Base-by-base conservation (phyloP, 2,329 filamentous ascomycete species). In the Monosporascus sp. region DNA sequence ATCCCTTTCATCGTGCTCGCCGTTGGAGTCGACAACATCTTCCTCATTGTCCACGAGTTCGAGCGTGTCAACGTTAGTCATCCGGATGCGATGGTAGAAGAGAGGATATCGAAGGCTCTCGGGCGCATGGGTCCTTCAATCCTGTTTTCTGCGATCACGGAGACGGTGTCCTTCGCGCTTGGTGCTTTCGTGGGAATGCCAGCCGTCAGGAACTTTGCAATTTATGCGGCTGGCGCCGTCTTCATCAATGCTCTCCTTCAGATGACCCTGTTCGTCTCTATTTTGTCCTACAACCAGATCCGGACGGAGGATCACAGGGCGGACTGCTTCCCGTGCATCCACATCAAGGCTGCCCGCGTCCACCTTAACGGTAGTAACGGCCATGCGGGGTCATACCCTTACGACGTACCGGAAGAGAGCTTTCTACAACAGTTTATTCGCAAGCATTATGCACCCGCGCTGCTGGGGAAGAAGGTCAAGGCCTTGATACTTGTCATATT, bases 11-110 rank as follows among this genome's bases (percentile, higher is more conserved):
- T 99, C 58, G 93, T 99, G 9, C 76, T 99, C 20, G 94, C 94
- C 14, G 92, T 99, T 27, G 94, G 94, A 46, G 95, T 99, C 3
- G 94, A 99, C 78, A 99, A 99, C 66, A 97, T 99, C 63, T 99
- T 99, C 74, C 76, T 99, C 52, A 96, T 99, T 54, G 94, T 99
- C 1, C 94, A 99, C 70, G 94, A 99, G 70, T 96, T 99, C 55
- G 94, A 99, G 68, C 83, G 94, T 31, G 89, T 97, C 67, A 99
- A 99, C 64, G 75, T 91, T 61, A 96, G 88, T 68, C 89, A 96
- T 64, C 90, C 92, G 0, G 92, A 97, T 64, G 88, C 92, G 57
- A 81, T 88, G 68, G 87, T 99, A 2, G 88, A 96, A 60, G 85
- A 92, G 64, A 83, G 94, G 25, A 85, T 97, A 52, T 88, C 90